Percentiles rank a stretch among this genome's conserved stretches.
Evolutionary conservation across 148 eudicot species (phyloP).

Genomic region (Amaranthus cruentus): DNA sequence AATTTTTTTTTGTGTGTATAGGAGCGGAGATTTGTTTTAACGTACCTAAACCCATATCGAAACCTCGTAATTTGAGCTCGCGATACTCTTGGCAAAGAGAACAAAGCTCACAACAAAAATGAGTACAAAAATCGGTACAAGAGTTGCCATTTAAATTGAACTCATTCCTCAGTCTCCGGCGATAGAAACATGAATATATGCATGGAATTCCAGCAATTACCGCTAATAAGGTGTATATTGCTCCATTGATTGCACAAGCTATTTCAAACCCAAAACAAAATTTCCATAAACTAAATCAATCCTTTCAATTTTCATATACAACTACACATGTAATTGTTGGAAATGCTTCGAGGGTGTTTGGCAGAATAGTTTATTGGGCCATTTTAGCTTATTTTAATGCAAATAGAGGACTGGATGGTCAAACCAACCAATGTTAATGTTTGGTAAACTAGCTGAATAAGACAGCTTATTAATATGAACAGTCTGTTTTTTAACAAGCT

Average conservation of each 20-base stretch:
- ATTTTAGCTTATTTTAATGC: too few relatives aligned
- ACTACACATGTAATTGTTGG: too few relatives aligned
- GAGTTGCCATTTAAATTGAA: conserved; percentile 15
- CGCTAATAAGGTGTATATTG: conserved; percentile 14
- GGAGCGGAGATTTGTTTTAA: not conserved
- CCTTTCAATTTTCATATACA: not conserved
- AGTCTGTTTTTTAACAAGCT: too few relatives aligned
- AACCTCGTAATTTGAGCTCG: conserved; percentile 24
- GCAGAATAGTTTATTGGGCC: too few relatives aligned
- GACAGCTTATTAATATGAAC: too few relatives aligned
- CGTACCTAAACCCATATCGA: conserved; percentile 17
- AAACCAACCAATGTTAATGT: too few relatives aligned
- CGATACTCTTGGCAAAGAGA: conserved; percentile 28
- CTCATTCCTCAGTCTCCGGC: conserved; percentile 21
- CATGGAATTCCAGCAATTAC: conserved; percentile 18
- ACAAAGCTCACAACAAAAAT: conserved; percentile 22
- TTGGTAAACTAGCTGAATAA: too few relatives aligned
- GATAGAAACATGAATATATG: conserved; percentile 19
- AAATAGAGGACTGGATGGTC: too few relatives aligned
- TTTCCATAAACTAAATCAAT: not conserved
- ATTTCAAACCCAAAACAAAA: not conserved
- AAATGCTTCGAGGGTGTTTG: too few relatives aligned
- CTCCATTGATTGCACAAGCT: conserved; percentile 26
- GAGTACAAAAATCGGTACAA: conserved; percentile 24
- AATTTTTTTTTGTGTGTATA: not conserved